phyloP scores from a whole-genome alignment of 192 early-diverging fungal species.

The Dissophora ornata region DNA sequence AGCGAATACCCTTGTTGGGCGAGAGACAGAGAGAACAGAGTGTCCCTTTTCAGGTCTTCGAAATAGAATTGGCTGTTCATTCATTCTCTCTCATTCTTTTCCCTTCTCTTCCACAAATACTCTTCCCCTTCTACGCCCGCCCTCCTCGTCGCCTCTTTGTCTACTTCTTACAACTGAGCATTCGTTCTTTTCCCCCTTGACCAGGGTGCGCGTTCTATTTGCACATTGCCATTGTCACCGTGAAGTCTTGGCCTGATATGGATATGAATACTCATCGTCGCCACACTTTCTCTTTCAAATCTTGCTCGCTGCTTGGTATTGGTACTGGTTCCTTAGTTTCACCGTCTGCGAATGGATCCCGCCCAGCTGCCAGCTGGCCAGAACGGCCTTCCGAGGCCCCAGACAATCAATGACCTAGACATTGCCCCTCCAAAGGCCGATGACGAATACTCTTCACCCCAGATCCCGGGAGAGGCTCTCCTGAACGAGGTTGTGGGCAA shows the following conservation, averaged over 20 bases:
- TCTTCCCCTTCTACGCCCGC: too few relatives aligned
- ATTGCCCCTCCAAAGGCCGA: slow-evolving; percentile 16
- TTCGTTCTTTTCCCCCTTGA: not conserved
- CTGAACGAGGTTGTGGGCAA: slow-evolving; percentile 29
- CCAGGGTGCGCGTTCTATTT: too few relatives aligned
- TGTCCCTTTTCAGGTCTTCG: too few relatives aligned
- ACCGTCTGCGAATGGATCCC: slow-evolving; percentile 23
- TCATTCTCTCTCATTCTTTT: too few relatives aligned
- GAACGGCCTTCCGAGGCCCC: slow-evolving; percentile 1
- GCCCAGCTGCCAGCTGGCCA: slow-evolving; percentile 15
- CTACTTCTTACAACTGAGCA: not conserved
- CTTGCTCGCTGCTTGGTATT: not conserved
- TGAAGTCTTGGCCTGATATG: slow-evolving; percentile 13
- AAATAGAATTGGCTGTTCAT: too few relatives aligned
- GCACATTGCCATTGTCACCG: too few relatives aligned
- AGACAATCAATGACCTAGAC: slow-evolving; percentile 10
- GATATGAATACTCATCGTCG: slow-evolving; percentile 12
- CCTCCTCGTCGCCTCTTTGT: too few relatives aligned
- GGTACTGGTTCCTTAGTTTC: not conserved
- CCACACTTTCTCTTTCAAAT: not conserved
- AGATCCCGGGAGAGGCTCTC: slow-evolving; percentile 26
- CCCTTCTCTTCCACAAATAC: not conserved
- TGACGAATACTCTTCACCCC: slow-evolving; percentile 13
- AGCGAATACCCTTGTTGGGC: too few relatives aligned
- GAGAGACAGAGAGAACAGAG: too few relatives aligned